Evolutionary conservation across 768 basidiomycete species (phyloP), one percentile per base, ranked within the genome.

Genomic region (Hypholoma fasciculare): DNA sequence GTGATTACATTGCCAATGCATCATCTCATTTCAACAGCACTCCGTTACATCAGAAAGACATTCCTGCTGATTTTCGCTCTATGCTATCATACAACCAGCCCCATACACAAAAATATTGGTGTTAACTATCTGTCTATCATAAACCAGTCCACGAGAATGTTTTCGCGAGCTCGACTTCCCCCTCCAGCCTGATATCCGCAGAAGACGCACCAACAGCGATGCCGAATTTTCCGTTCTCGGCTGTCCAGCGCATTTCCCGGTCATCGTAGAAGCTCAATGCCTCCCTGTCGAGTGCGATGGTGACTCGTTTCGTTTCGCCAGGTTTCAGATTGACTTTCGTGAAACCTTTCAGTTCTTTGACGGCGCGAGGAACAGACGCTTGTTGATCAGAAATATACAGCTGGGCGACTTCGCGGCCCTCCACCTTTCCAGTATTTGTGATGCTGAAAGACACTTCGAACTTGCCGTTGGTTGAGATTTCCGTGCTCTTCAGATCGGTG

Each of bases 191-290:
- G 20, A 82, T 65, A 61, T 82, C 76, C 37, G 61, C 66, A 4
- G 80, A 82, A 3, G 82, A 82, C 13, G 76, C 71, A 3, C 72
- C 82, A 11, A 86, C 74, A 19, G 73, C 64, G 9, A 85, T 71
- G 26, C 67, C 71, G 58, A 80, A 85, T 26, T 59, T 68, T 2
- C 83, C 84, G 34, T 67, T 71, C 65, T 82, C 82, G 37, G 76
- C 81, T 20, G 81, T 67, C 83, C 83, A 83, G 26, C 66, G 50
- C 43, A 64, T 66, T 54, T 68, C 70, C 47, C 72, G 69, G 39
- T 81, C 78, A 52, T 84, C 78, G 59, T 75, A 81, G 69, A 76
- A 80, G n/a, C 79, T 68, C 19, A 84, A 67, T 1, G 83, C 81
- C 46, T 82, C 77, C 61, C 77, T 74, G 52, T 80, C 75, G 16